Evolutionary conservation across 495 filamentous ascomycete species (phyloP), one percentile per base, ranked within the genome.

Genomic region (Hypoxylon fuscum): DNA sequence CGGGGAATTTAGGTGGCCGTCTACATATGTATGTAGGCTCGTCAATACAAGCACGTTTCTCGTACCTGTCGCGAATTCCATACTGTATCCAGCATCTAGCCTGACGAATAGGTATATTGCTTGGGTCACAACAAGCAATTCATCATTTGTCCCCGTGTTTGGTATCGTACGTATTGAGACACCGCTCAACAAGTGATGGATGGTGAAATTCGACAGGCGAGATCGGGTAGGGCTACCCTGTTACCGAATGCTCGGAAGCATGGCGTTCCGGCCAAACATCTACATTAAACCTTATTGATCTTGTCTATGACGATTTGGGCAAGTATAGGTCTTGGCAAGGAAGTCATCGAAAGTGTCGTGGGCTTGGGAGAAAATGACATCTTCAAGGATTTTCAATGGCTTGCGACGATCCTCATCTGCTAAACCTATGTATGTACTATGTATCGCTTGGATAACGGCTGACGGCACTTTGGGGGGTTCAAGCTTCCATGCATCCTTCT

Each of bases 401-500:
- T 50, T 65, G 55, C 22, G 44, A 65, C 38, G 61, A 64, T 64
- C 61, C 17, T 58, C 50, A 50, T n/a, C n/a, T 55, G 61, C 49
- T 51, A 46, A 21, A 15, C 14, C 38, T 22, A 10, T 41, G 38
- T 17, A 3, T 21, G 2, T n/a, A n/a, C n/a, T n/a, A n/a, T n/a
- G n/a, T n/a, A n/a, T n/a, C 40, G 23, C 22, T 43, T 38, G 57
- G 37, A 43, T 25, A 50, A 41, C 37, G 56, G 62, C 46, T 45
- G 62, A 46, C 43, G 41, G 55, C 14, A 55, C 29, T 40, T 35
- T 49, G 37, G 51, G 45, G 34, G 31, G 17, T 45, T 47, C 20
- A 37, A 58, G 35, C 52, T 66, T 66, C 63, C 34, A 66, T 62
- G 63, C 63, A 32, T 66, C 47, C 32, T 66, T 66, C 63, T 62